phyloP scores from a whole-genome alignment of 1,139 yeast genomes.

The Sugiyamaella grinbergsii region DNA sequence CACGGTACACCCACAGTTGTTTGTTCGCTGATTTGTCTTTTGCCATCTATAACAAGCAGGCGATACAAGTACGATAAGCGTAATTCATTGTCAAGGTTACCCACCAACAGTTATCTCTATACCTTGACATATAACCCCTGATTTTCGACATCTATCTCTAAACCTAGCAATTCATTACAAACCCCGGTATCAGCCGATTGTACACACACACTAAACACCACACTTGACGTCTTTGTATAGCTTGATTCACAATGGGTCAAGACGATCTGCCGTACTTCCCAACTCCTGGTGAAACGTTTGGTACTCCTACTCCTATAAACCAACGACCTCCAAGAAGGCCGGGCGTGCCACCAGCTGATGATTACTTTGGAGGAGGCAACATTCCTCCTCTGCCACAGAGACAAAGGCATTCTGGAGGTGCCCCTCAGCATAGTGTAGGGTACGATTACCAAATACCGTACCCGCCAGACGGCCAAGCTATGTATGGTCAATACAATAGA shows the following conservation, averaged over 20 bases:
- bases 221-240: no score
- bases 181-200: no score
- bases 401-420: conserved; percentile 4
- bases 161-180: no score
- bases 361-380: conserved; percentile 10
- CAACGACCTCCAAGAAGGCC: conserved; percentile 18
- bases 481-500: conserved; percentile 13
- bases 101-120: no score
- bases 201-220: no score
- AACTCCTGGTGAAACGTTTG: conserved; percentile 36
- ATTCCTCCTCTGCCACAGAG: conserved; percentile 22
- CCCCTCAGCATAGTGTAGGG: conserved; percentile 2
- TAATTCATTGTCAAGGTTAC: no score
- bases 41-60: no score
- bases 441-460: conserved; percentile 19
- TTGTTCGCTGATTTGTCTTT: no score
- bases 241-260: conserved; percentile 28
- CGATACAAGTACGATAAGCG: no score
- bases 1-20: no score
- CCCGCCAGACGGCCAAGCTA: conserved; percentile 17
- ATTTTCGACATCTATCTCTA: no score
- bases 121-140: no score
- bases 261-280: conserved; percentile 38
- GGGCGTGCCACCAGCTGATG: conserved; percentile 14
- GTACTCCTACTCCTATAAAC: conserved; percentile 18